Conservation (phyloP, 164 flowering plant species). For the Sedum album region DNA sequence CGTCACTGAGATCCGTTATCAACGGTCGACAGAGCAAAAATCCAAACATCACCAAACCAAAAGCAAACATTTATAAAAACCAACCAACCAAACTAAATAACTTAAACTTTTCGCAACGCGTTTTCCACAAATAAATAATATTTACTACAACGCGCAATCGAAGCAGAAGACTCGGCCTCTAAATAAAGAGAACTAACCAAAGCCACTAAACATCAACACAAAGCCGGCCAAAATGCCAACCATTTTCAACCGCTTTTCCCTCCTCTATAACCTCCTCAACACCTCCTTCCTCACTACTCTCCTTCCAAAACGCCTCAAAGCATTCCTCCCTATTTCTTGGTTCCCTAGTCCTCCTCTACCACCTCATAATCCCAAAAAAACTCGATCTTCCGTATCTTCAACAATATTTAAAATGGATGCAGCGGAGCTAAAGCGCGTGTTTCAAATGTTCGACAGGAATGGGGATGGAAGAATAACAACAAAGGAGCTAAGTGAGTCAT, state of each 20-base stretch:
- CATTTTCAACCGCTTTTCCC: slow-evolving; percentile 23
- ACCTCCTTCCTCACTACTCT: slow-evolving; percentile 14
- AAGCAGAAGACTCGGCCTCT: no score
- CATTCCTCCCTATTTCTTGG: slow-evolving; percentile 16
- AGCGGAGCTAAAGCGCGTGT: slow-evolving; percentile 42
- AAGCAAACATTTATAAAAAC: background rate
- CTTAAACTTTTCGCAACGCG: background rate
- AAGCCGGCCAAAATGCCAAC: slow-evolving; percentile 17
- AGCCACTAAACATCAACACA: background rate
- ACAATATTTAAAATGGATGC: slow-evolving; percentile 26
- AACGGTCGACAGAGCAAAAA: slow-evolving; percentile 17
- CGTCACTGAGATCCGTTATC: slow-evolving; percentile 32
- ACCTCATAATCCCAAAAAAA: no score
- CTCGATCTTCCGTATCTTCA: background rate
- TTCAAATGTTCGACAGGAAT: slow-evolving; percentile 62
- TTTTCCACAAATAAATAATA: background rate
- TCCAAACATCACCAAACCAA: no score
- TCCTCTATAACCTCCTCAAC: slow-evolving; percentile 13
- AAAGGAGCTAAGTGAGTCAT: slow-evolving; percentile 46
- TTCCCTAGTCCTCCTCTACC: background rate
- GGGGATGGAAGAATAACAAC: slow-evolving; percentile 61
- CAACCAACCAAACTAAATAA: background rate
- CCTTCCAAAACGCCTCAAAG: slow-evolving; percentile 33
- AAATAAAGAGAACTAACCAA: background rate
- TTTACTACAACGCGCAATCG: background rate